phyloP scores from a whole-genome alignment of 1,284 basidiomycete species.

The Cryptococcus depauperatus region DNA sequence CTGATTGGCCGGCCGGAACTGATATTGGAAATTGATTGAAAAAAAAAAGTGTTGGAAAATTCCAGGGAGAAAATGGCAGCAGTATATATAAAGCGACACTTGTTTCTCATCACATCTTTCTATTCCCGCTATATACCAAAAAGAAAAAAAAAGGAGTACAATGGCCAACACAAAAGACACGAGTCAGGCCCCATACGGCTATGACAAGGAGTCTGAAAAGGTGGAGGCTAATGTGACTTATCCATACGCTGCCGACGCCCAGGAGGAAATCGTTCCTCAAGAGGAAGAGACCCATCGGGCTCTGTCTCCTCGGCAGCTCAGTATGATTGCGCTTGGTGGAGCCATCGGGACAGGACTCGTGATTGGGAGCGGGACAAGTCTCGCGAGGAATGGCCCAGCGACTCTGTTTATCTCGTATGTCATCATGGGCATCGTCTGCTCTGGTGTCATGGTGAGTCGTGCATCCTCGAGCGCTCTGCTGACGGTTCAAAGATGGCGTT shows the following conservation, averaged over 20 bases:
- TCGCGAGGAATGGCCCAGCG: conserved; percentile 46
- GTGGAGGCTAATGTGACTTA: too few relatives aligned
- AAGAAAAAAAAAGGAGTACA: neutral
- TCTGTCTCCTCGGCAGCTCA: conserved; percentile 36
- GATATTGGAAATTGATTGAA: too few relatives aligned
- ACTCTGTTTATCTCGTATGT: conserved; percentile 47
- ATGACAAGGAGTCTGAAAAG: too few relatives aligned
- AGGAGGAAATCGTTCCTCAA: conserved; percentile 13
- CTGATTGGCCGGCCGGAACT: too few relatives aligned
- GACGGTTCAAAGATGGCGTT: conserved; percentile 17
- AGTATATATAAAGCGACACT: too few relatives aligned
- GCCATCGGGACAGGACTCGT: conserved; percentile 61
- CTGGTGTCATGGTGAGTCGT: conserved; percentile 26
- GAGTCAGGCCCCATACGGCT: too few relatives aligned
- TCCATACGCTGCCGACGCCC: neutral
- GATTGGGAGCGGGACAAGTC: conserved; percentile 53
- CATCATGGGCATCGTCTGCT: conserved; percentile 39
- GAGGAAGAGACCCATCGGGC: conserved; percentile 30
- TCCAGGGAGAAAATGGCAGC: too few relatives aligned
- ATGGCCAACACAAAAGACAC: neutral
- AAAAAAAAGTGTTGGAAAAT: too few relatives aligned
- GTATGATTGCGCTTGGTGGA: conserved; percentile 49
- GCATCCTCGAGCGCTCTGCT: neutral
- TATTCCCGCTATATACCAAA: neutral
- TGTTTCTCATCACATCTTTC: too few relatives aligned